Evolutionary conservation across 2,329 filamentous ascomycete species (phyloP).

Genomic region (Alternaria conjuncta): DNA sequence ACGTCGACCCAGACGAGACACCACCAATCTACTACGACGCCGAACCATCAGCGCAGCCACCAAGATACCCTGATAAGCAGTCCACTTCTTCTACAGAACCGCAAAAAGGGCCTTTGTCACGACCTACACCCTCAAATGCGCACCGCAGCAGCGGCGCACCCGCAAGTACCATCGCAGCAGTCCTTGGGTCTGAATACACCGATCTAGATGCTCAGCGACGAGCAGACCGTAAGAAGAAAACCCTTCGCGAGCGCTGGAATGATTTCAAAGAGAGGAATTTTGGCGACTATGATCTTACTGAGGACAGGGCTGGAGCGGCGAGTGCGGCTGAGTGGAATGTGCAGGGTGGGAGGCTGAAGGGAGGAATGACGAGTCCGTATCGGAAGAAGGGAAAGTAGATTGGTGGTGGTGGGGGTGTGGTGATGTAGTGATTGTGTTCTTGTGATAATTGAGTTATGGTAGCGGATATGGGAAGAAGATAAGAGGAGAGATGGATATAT

Average conservation of each 20-base stretch:
- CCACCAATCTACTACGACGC: slow-evolving; percentile 12
- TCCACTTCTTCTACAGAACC: not conserved
- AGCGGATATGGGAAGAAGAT: too few relatives aligned
- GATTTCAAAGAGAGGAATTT: slow-evolving; percentile 14
- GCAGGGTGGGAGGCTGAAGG: not conserved
- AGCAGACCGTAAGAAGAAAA: slow-evolving; percentile 11
- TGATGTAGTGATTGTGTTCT: too few relatives aligned
- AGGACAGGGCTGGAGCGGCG: not conserved
- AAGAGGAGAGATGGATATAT: too few relatives aligned
- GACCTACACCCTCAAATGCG: not conserved
- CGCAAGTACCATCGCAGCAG: slow-evolving; percentile 7
- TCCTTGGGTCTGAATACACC: slow-evolving; percentile 6
- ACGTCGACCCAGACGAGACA: not conserved
- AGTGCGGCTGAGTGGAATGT: slow-evolving; percentile 12
- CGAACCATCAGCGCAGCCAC: slow-evolving; percentile 16
- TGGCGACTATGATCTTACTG: not conserved
- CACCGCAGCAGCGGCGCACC: slow-evolving; percentile 3
- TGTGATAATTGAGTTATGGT: too few relatives aligned
- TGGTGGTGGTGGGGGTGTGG: not conserved
- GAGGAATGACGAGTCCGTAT: slow-evolving; percentile 1
- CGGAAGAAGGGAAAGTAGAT: not conserved
- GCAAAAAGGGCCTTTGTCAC: not conserved
- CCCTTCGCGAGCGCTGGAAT: slow-evolving; percentile 14
- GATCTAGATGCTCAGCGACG: slow-evolving; percentile 13
- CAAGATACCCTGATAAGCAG: not conserved